Percentiles rank a stretch among this genome's conserved stretches.
These are phyloP conservation scores for Diaporthe citri DNA, from an alignment of 2,329 filamentous ascomycete genomes.

Conservation along the genomic window DNA sequence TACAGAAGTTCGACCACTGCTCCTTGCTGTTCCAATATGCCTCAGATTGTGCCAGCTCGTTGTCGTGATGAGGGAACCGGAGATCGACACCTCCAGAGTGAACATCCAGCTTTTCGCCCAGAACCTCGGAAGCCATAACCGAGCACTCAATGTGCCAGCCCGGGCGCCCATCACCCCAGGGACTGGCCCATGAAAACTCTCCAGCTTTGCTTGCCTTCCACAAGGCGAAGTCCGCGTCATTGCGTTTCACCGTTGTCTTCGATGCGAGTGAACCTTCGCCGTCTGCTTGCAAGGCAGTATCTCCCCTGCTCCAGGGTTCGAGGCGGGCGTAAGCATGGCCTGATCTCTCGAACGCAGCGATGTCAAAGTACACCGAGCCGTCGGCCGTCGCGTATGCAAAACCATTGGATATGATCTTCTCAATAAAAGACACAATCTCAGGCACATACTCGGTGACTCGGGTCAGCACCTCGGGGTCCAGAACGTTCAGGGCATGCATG, in stretches of 20 bases:
- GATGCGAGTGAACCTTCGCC: conserved; percentile 86
- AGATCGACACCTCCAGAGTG: conserved; percentile 94
- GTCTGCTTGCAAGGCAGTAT: conserved; percentile 86
- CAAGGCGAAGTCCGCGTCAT: conserved; percentile 86
- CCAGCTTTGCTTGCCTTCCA: conserved; percentile 95
- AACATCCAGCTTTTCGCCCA: conserved; percentile 86
- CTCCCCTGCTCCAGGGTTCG: conserved; percentile 85
- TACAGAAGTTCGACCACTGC: conserved; percentile 89
- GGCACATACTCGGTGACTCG: conserved; percentile 93
- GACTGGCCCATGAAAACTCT: conserved; percentile 89
- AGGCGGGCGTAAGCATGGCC: conserved; percentile 89
- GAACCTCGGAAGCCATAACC: conserved; percentile 91
- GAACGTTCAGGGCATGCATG: conserved; percentile 87
- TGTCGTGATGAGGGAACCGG: conserved; percentile 92
- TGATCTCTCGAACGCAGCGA: conserved; percentile 83
- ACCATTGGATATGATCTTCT: conserved; percentile 84
- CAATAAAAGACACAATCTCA: conserved; percentile 87
- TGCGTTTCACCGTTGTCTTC: conserved; percentile 75
- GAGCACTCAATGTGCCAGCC: conserved; percentile 99
- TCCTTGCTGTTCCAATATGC: conserved; percentile 71
- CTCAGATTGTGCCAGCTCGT: conserved; percentile 83
- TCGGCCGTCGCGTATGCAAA: conserved; percentile 82
- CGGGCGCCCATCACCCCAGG: conserved; percentile 88
- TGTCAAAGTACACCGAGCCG: conserved; percentile 96
- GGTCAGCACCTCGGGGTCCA: conserved; percentile 84